phyloP scores from a whole-genome alignment of 2,329 filamentous ascomycete genomes.

The Stachybotrys elegans region DNA sequence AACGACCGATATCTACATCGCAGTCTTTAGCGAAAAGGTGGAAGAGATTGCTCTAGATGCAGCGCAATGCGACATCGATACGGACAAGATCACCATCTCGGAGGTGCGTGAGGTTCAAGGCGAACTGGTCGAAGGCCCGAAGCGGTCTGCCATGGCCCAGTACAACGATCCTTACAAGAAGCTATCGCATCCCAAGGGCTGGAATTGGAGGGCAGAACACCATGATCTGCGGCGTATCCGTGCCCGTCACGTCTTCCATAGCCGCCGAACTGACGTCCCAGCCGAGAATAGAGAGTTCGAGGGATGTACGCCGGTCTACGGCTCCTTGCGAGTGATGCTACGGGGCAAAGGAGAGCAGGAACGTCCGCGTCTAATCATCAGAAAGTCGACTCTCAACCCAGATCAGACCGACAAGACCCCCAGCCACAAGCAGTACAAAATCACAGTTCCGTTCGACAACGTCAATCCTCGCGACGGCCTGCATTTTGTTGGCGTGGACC shows the following conservation, averaged over 20 bases:
- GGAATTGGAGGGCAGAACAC: constrained; percentile 65
- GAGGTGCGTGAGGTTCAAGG: constrained; percentile 30
- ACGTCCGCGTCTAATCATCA: constrained; percentile 37
- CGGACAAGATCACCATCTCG: constrained; percentile 46
- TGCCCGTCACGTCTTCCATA: constrained; percentile 50
- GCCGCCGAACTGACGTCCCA: constrained; percentile 47
- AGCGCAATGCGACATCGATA: constrained; percentile 56
- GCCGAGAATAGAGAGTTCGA: constrained; percentile 49
- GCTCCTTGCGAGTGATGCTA: constrained; percentile 43
- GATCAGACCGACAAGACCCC: constrained; percentile 21
- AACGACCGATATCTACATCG: constrained; percentile 75
- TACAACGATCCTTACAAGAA: constrained; percentile 64
- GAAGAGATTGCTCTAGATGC: constrained; percentile 56
- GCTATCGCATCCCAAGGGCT: constrained; percentile 54
- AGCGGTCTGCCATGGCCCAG: constrained; percentile 33
- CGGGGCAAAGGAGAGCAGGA: constrained; percentile 33
- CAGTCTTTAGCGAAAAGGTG: constrained; percentile 54
- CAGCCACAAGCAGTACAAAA: constrained; percentile 41
- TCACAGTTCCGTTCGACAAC: constrained; percentile 71
- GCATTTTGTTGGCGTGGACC: constrained; percentile 84
- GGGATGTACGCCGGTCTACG: constrained; percentile 52
- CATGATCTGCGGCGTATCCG: constrained; percentile 69
- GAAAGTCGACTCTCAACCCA: constrained; percentile 32
- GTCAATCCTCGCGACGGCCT: constrained; percentile 77
- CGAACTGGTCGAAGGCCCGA: constrained; percentile 28